Evolutionary conservation across 768 basidiomycete genomes (phyloP), one percentile per base, ranked within the genome.

Genomic region (Tylopilus sp.): DNA sequence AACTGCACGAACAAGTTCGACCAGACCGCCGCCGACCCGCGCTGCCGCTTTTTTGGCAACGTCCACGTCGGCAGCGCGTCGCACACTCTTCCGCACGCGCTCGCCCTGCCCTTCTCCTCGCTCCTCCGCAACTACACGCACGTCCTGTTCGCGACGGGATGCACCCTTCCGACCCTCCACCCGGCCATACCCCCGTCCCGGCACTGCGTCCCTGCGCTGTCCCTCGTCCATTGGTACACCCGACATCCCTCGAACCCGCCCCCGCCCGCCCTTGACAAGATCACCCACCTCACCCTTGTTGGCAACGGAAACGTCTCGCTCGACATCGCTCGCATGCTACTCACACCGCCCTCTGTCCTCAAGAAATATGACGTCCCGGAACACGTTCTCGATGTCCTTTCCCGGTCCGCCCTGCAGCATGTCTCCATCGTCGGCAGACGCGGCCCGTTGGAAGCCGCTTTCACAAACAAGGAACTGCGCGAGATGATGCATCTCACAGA

Each of bases 1-100:
- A 98, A 98, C 70, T 97, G 94, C 72, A 92, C 88, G 22, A 84
- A 96, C 72, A 98, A 96, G 75, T 98, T 99, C 61, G 92, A 96
- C 64, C 74, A 78, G 25, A 79, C 85, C 1, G 90, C 92, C 0
- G 57, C 70, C n/a, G 94, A 98, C 63, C 74, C 82, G 0, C 83
- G 95, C 3, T 85, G 98, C 61, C 76, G 79, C 19, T 98, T 92
- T 73, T 96, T 96, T 69, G 97, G 95, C 31, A 97, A 98, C 63
- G 86, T 96, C 14, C 82, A 89, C 53, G 68, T 90, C 49, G 76
- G 65, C 13, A 51, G 63, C 45, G 63, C 69, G 22, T 56, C 64
- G 14, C 51, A 58, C n/a, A 66, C 72, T 42, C 66, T 87, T 42
- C 73, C 79, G 13, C 75, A 87, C 52, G 70, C 83, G 0, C 65